Base-by-base conservation (phyloP, 352 stramenopile species). In the Globisporangium abappressorium region DNA sequence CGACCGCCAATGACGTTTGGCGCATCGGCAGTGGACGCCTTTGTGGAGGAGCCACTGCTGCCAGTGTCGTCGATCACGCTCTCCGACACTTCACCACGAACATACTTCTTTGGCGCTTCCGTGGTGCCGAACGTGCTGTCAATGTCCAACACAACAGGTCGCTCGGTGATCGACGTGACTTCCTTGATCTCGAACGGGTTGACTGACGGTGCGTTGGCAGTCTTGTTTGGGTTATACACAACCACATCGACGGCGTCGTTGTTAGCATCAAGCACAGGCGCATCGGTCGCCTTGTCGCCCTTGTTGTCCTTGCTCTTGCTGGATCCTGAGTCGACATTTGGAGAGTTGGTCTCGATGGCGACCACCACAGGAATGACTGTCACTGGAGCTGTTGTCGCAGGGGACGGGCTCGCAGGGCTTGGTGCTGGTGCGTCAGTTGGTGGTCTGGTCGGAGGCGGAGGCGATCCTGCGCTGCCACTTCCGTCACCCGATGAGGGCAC, bases 141-240 rank as follows among this genome's bases (percentile, higher is more conserved):
- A 7, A 89, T 87, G 58, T 89, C 78, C 2, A 89, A 61, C 34
- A 87, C 80, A 11, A 89, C 75, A 12, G 76, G 72, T 51, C 79
- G 79, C 38, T 77, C 71, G 18, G 77, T 78, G 6, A 71, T 43
- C 9, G 41, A 65, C 11, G 57, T 62, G 5, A 79, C 69, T 12
- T 84, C 77, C 2, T 72, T 76, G 57, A 89, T 85, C 49, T 82
- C 77, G 61, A 89, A 89, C 12, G 81, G 81, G 64, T 89, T 78
- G 18, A 75, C 49, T 68, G 33, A 73, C 71, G 47, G 70, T 8
- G 70, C 69, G 36, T 70, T 78, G 43, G 43, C 43, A 8, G 77
- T 59, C 5, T 66, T 60, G 12, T 71, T 72, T 22, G 73, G 62
- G 33, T 84, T 74, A 57, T 66, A 84, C 77, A 84, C 80, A 57